These are phyloP conservation scores for Colletotrichum siamense DNA, from an alignment of 2,329 filamentous ascomycete species.

Conservation along the genomic window DNA sequence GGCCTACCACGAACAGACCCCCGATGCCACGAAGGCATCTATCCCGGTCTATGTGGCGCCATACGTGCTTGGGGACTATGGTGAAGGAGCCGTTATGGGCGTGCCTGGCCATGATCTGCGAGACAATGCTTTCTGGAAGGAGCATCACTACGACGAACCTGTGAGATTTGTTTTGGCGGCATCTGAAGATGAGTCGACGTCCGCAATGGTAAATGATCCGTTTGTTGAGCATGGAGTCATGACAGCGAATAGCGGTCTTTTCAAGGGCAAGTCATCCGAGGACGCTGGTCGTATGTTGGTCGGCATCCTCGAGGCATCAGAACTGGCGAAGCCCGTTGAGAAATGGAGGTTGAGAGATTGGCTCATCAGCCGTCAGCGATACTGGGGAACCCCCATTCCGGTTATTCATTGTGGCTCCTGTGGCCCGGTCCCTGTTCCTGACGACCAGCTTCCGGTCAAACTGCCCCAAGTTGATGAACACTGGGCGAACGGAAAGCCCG, in stretches of 20 bases:
- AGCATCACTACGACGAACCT: conserved; percentile 66
- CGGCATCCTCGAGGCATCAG: conserved; percentile 56
- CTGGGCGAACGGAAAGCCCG: conserved; percentile 71
- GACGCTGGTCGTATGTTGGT: conserved; percentile 69
- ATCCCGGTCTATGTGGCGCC: conserved; percentile 82
- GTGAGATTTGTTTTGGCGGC: conserved; percentile 68
- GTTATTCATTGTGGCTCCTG: conserved; percentile 83
- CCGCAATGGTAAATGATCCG: conserved; percentile 53
- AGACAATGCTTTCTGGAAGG: conserved; percentile 81
- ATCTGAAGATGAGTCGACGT: conserved; percentile 52
- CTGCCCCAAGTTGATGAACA: conserved; percentile 74
- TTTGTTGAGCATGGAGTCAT: conserved; percentile 72
- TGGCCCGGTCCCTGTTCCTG: conserved; percentile 80
- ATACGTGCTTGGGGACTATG: conserved; percentile 86
- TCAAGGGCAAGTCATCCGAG: conserved; percentile 66
- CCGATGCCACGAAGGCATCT: conserved; percentile 56
- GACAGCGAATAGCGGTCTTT: conserved; percentile 68
- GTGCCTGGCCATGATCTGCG: conserved; percentile 84
- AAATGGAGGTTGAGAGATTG: conserved; percentile 87
- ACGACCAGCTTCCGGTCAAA: conserved; percentile 76
- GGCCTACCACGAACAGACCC: conserved; percentile 55
- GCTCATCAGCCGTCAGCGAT: conserved; percentile 90
- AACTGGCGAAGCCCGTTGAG: conserved; percentile 66
- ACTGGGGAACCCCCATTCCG: conserved; percentile 91
- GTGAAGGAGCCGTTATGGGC: conserved; percentile 89